Conservation (phyloP, 306 rosid genomes). For the Quercus wislizeni region DNA sequence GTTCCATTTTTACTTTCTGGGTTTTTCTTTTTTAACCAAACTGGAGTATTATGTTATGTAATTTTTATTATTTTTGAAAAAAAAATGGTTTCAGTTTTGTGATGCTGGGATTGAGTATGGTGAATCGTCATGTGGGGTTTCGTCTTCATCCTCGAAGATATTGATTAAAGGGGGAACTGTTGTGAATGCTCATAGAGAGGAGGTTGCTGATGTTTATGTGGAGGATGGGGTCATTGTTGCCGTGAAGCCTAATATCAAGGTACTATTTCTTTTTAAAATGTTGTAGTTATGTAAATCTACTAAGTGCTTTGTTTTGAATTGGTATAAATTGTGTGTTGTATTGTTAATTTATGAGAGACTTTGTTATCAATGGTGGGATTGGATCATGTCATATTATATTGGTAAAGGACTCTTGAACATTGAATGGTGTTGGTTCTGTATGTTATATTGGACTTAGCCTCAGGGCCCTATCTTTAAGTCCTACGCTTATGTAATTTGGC, state of each 20-base stretch:
- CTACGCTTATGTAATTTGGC: no score
- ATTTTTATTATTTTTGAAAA: neutral
- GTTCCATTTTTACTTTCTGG: neutral
- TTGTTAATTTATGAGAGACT: neutral
- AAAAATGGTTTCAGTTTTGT: conserved; percentile 52
- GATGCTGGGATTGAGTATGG: conserved; percentile 58
- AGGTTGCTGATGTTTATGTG: conserved; percentile 82
- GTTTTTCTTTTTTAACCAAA: neutral
- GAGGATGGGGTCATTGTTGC: conserved; percentile 72
- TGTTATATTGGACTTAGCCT: neutral
- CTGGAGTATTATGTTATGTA: neutral
- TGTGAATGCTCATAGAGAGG: conserved; percentile 75
- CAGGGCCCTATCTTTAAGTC: no score
- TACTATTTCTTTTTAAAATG: neutral
- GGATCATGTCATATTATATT: neutral
- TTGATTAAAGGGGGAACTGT: conserved; percentile 82
- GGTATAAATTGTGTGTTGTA: neutral
- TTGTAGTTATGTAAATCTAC: neutral
- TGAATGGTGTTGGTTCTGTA: neutral
- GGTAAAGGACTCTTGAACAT: neutral
- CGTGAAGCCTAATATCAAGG: conserved; percentile 64
- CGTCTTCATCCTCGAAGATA: conserved; percentile 42
- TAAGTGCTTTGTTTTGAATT: neutral
- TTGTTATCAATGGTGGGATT: neutral
- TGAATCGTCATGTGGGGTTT: conserved; percentile 38